These are phyloP conservation scores for Mycosarcoma mackinlayi DNA, from an alignment of 1,284 basidiomycete species.

Conservation along the genomic window DNA sequence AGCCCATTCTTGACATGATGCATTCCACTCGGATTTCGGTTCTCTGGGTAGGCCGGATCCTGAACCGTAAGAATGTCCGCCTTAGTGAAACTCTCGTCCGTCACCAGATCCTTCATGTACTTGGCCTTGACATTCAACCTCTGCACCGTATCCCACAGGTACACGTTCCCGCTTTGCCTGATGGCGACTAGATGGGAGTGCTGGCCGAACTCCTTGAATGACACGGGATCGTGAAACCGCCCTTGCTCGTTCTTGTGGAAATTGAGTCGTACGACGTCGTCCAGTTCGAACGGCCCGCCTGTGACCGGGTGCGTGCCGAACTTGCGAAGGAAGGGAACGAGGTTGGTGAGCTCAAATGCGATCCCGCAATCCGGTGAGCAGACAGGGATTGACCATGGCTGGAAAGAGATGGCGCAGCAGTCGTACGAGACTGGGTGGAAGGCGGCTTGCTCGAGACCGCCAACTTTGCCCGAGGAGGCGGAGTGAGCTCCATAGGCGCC, in stretches of 20 bases:
- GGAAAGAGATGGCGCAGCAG: conserved; percentile 90
- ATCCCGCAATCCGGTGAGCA: conserved; percentile 77
- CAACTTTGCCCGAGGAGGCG: conserved; percentile 47
- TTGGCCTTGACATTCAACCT: conserved; percentile 78
- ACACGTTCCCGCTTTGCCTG: conserved; percentile 80
- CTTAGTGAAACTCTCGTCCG: conserved; percentile 83
- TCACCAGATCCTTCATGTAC: conserved; percentile 80
- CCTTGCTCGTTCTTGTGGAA: conserved; percentile 74
- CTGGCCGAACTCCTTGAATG: conserved; percentile 72
- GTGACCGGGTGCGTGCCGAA: conserved; percentile 84
- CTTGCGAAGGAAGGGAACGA: conserved; percentile 85
- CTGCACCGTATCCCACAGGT: conserved; percentile 78
- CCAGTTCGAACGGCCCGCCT: conserved; percentile 80
- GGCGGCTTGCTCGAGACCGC: conserved; percentile 70
- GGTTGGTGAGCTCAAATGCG: conserved; percentile 72
- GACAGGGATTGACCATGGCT: conserved; percentile 88
- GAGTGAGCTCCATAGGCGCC: conserved; percentile 58
- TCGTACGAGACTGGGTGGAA: conserved; percentile 79
- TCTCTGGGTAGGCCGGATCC: conserved; percentile 68
- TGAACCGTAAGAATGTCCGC: conserved; percentile 87
- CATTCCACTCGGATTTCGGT: conserved; percentile 25
- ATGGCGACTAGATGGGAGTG: conserved; percentile 70
- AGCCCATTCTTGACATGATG: conserved; percentile 66
- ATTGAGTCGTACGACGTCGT: conserved; percentile 86
- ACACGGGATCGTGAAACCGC: conserved; percentile 69